phyloP scores from a whole-genome alignment of 768 basidiomycete genomes.

The Tricholomella constricta region DNA sequence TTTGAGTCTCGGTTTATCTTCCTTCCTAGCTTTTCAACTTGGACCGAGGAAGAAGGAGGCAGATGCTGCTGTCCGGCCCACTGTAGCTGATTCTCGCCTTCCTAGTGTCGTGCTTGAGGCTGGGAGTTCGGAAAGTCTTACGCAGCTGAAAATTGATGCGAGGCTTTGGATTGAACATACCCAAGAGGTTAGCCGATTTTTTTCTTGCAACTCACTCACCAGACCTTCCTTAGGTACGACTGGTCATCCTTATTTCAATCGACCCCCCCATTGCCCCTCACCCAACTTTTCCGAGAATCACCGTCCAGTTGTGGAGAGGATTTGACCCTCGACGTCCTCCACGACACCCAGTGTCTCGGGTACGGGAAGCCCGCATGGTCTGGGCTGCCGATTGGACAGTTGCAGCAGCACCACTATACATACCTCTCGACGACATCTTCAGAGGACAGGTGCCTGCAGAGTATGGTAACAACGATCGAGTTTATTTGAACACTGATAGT shows the following conservation, averaged over 20 bases:
- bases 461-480: no score
- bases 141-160: conserved; percentile 19
- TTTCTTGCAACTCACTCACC: conserved; percentile 11
- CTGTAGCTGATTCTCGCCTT: background rate
- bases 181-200: conserved; percentile 15
- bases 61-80: conserved; percentile 15
- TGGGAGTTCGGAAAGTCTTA: background rate
- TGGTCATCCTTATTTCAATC: conserved; percentile 20
- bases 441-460: no score
- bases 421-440: no score
- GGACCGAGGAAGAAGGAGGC: conserved; percentile 17
- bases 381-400: no score
- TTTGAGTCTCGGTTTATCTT: conserved; percentile 1
- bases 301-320: no score
- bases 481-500: no score
- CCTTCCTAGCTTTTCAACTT: conserved; percentile 17
- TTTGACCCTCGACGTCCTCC: no score
- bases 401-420: no score
- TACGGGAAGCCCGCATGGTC: no score
- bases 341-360: no score
- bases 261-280: conserved; percentile 6
- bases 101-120: no score
- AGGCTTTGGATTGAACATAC: conserved; percentile 19
- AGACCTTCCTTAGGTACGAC: conserved; percentile 14
- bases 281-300: no score